Evolutionary conservation across 2,329 filamentous ascomycete genomes (phyloP), one percentile per base, ranked within the genome.

Genomic region (Polychaeton citri): DNA sequence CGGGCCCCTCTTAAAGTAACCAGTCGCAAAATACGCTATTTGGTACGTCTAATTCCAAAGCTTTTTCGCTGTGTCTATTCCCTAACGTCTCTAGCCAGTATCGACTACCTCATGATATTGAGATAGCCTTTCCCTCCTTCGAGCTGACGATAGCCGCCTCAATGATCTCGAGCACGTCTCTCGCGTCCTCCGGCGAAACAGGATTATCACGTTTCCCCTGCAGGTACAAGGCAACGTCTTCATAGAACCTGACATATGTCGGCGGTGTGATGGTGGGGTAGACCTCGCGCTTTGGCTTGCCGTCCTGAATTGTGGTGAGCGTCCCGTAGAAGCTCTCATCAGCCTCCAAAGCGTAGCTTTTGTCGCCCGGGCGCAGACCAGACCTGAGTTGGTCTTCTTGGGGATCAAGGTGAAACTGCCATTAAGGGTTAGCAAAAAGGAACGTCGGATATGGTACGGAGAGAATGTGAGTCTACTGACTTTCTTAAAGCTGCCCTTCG

Each of bases 401-500:
- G 1, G 74, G 63, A 53, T 90, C 83, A 2, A 88, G 65, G 36
- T 71, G 60, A 53, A 58, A 70, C 59, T 58, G 24, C 7, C 12
- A 28, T 28, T 28, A n/a, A n/a, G n/a, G n/a, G n/a, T n/a, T n/a
- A n/a, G n/a, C n/a, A n/a, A n/a, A n/a, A n/a, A n/a, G n/a, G n/a
- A n/a, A n/a, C n/a, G n/a, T n/a, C n/a, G n/a, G n/a, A n/a, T n/a
- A n/a, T n/a, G n/a, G n/a, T n/a, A n/a, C n/a, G n/a, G n/a, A 37
- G 19, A 19, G 36, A 19, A 26, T 30, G 30, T 43, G 24, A 40
- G 19, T 20, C 24, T n/a, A 32, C 69, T 65, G 26, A 63, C 60
- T 66, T 87, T 88, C 63, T 73, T 79, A 59, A 79, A 88, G 51
- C 72, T 81, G 1, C 80, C 83, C 58, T 78, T 76, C 13, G 73